phyloP scores from a whole-genome alignment of 345 rosid genomes.

The Camelina neglecta region DNA sequence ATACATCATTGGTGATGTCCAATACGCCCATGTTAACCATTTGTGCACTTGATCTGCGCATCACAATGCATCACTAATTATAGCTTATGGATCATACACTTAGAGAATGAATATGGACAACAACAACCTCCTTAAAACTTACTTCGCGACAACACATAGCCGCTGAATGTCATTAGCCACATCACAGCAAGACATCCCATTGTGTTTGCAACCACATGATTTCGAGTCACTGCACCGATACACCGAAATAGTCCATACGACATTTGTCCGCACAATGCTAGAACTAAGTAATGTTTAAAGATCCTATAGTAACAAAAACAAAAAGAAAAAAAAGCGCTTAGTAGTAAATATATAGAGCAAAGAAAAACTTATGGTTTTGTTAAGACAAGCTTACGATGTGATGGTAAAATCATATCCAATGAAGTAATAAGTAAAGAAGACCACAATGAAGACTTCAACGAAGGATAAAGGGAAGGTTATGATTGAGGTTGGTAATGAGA shows the following conservation, averaged over 20 bases:
- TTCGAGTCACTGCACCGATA: conserved; percentile 51
- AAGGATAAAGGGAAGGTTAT: conserved; percentile 60
- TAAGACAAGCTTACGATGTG: conserved; percentile 45
- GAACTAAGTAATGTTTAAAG: conserved; percentile 50
- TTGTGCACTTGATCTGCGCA: conserved; percentile 53
- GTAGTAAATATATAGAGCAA: neutral
- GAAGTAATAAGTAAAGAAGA: conserved; percentile 53
- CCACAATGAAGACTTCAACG: conserved; percentile 61
- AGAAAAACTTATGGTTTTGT: neutral
- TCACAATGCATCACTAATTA: conserved; percentile 20
- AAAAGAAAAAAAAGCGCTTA: neutral
- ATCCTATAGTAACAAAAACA: conserved; percentile 42
- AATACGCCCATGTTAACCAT: conserved; percentile 79
- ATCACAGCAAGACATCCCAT: conserved; percentile 46
- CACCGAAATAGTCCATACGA: conserved; percentile 53
- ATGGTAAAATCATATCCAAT: conserved; percentile 62
- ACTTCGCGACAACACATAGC: conserved; percentile 54
- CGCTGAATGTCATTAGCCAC: conserved; percentile 50
- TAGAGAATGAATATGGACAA: neutral
- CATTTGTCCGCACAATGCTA: conserved; percentile 49
- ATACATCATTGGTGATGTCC: conserved; percentile 76
- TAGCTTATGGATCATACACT: neutral
- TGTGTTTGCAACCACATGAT: conserved; percentile 53
- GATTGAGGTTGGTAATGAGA: conserved; percentile 61
- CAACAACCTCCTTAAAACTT: neutral